phyloP scores from a whole-genome alignment of 305 asterid genomes.

The Fraxinus sp. region DNA sequence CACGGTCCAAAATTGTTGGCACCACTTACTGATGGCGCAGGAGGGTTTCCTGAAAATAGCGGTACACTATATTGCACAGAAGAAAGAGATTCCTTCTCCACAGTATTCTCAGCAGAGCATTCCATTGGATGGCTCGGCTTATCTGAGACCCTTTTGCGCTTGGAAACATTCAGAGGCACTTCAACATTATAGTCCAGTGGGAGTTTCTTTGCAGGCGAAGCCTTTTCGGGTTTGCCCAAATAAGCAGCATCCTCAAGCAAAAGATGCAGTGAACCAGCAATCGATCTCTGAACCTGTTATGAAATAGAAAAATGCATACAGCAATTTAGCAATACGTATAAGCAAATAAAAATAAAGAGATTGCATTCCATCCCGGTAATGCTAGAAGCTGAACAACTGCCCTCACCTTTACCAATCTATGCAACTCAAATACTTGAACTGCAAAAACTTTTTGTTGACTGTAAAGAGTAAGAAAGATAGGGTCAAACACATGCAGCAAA shows the following conservation, averaged over 20 bases:
- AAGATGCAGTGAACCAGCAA: conserved; percentile 64
- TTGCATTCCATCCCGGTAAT: background rate
- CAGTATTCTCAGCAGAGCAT: conserved; percentile 59
- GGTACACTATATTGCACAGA: conserved; percentile 41
- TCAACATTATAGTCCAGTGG: conserved; percentile 38
- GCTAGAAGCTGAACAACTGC: background rate
- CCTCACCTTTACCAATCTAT: conserved; percentile 72
- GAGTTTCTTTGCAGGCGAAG: conserved; percentile 41
- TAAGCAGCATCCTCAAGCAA: conserved; percentile 46
- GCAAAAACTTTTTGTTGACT: conserved; percentile 92
- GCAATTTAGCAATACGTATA: background rate
- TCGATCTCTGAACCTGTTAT: conserved; percentile 68
- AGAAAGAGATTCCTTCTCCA: conserved; percentile 44
- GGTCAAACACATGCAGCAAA: conserved; percentile 21
- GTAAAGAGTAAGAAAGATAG: conserved; percentile 24
- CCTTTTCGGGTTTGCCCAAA: conserved; percentile 41
- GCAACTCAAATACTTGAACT: conserved; percentile 93
- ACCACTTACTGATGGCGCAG: conserved; percentile 29
- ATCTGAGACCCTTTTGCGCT: conserved; percentile 34
- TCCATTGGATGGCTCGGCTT: conserved; percentile 49
- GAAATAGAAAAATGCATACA: conserved; percentile 3
- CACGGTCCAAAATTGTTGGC: conserved; percentile 38
- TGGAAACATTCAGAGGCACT: conserved; percentile 35
- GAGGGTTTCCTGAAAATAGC: conserved; percentile 30
- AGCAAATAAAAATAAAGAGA: background rate